These are phyloP conservation scores for Stemphylium beticola DNA, from an alignment of 2,329 filamentous ascomycete genomes.

Conservation along the genomic window DNA sequence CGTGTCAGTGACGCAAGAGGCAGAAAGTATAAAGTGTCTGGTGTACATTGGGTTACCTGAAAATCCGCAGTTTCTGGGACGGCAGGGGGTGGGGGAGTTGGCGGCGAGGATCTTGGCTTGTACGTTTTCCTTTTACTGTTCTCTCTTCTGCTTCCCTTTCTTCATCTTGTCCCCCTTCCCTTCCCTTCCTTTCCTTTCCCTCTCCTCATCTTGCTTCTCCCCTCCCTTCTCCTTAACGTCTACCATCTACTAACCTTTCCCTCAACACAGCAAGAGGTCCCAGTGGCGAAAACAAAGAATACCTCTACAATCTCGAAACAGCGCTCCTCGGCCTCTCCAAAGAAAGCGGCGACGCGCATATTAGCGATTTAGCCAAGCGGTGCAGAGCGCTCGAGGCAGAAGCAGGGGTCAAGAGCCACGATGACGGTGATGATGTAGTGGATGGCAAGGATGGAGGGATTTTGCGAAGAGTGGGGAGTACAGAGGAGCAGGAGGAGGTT, in stretches of 20 bases:
- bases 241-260: too few species aligned
- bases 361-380: conserved; percentile 78
- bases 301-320: conserved; percentile 79
- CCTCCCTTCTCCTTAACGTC: too few species aligned
- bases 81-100: conserved; percentile 77
- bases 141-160: not conserved
- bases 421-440: too few species aligned
- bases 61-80: conserved; percentile 89
- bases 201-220: too few species aligned
- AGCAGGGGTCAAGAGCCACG: conserved; percentile 27
- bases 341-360: conserved; percentile 81
- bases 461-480: conserved; percentile 56
- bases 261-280: conserved; percentile 62
- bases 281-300: conserved; percentile 89
- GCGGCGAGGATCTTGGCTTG: conserved; percentile 81
- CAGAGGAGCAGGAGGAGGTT: conserved; percentile 67
- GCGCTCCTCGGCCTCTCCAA: conserved; percentile 75
- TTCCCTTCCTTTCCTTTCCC: not conserved
- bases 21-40: conserved; percentile 56
- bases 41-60: conserved; percentile 94
- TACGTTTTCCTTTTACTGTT: conserved; percentile 26
- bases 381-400: conserved; percentile 68
- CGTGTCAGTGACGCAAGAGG: not conserved
- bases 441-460: conserved; percentile 26
- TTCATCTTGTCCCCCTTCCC: too few species aligned